These are phyloP conservation scores for Botrytis galanthina DNA, from an alignment of 2,329 filamentous ascomycete genomes.

Conservation along the genomic window DNA sequence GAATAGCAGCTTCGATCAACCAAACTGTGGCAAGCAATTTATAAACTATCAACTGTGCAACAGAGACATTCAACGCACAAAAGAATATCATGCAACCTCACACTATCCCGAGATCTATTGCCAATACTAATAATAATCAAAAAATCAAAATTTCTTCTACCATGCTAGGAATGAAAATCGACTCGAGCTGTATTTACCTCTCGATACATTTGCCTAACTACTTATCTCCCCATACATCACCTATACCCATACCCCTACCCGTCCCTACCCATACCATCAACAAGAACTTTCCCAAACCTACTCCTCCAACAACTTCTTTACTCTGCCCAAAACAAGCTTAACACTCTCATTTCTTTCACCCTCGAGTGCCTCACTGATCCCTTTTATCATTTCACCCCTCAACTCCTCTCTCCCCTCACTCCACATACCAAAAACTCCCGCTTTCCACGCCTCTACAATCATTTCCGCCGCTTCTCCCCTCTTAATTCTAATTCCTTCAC, in stretches of 20 bases:
- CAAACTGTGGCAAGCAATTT: background rate
- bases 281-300: background rate
- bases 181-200: background rate
- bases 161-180: too few species aligned
- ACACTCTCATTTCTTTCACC: constrained; percentile 36
- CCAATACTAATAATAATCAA: background rate
- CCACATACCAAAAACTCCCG: constrained; percentile 35
- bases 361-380: constrained; percentile 28
- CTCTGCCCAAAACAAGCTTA: constrained; percentile 30
- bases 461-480: constrained; percentile 37
- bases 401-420: constrained; percentile 29
- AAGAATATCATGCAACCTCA: background rate
- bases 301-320: constrained; percentile 29
- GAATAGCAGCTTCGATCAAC: background rate
- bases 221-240: background rate
- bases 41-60: background rate
- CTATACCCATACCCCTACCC: background rate
- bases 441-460: constrained; percentile 31
- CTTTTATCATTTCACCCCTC: constrained; percentile 28
- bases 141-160: background rate
- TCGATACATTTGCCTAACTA: background rate
- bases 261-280: background rate
- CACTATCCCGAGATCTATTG: background rate
- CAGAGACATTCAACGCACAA: background rate
- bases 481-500: constrained; percentile 36